phyloP scores from a whole-genome alignment of 106 monocot species.

The Iris macrosiphon region DNA sequence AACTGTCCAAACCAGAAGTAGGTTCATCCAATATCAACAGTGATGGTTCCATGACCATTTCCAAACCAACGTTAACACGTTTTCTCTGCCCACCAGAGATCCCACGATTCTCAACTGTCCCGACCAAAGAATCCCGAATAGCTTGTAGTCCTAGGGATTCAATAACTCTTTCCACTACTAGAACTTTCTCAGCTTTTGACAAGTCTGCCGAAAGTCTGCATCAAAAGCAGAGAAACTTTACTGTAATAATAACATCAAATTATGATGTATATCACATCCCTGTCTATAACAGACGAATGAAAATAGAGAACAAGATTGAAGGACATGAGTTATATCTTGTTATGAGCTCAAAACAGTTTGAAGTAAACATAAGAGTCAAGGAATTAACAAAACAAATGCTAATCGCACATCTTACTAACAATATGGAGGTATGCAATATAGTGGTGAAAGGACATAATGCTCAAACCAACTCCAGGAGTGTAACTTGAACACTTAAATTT shows the following conservation, averaged over 20 bases:
- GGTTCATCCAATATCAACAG: constrained; percentile 92
- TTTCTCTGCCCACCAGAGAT: constrained; percentile 97
- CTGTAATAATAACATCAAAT: no score
- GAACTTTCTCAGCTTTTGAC: constrained; percentile 69
- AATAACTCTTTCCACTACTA: constrained; percentile 93
- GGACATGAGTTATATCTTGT: no score
- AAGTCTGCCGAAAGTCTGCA: constrained; percentile 68
- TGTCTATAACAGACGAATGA: no score
- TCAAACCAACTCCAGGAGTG: no score
- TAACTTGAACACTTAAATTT: no score
- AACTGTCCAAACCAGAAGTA: constrained; percentile 94
- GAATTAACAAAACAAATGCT: no score
- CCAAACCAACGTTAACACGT: constrained; percentile 88
- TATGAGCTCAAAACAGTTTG: background rate
- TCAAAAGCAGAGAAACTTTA: no score
- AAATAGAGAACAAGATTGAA: no score
- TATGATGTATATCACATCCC: no score
- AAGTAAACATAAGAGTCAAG: background rate
- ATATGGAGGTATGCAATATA: no score
- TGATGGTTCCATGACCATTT: constrained; percentile 99
- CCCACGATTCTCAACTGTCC: constrained; percentile 92
- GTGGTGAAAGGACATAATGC: no score
- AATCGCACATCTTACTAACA: no score
- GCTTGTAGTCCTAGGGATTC: constrained; percentile 80
- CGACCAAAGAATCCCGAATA: constrained; percentile 82